Percentiles rank a stretch among this genome's conserved stretches.
These are phyloP conservation scores for Eimeria tenella DNA, from an alignment of 169 alveolate species.

Conservation along the genomic window DNA sequence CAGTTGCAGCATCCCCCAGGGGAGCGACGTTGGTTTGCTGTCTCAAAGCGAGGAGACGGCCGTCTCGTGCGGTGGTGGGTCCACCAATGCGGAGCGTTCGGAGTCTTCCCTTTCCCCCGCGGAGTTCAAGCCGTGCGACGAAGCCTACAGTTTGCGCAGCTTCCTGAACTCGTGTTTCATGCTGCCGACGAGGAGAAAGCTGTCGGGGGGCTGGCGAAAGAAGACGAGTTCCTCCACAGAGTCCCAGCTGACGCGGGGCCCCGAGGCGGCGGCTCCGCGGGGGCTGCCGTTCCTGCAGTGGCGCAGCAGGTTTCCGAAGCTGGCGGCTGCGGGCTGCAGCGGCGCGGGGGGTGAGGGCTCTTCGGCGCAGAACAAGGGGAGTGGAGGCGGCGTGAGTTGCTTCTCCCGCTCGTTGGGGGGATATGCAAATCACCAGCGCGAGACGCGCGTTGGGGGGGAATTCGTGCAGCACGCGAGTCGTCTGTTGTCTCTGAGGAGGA, in stretches of 20 bases:
- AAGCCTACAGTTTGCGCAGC: conserved; percentile 57
- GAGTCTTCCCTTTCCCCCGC: conserved; percentile 51
- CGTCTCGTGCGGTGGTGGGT: conserved; percentile 11
- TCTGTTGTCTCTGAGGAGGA: conserved; percentile 48
- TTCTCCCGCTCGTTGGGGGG: conserved; percentile 57
- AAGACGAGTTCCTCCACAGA: conserved; percentile 24
- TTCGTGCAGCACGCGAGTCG: conserved; percentile 60
- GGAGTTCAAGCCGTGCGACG: conserved; percentile 55
- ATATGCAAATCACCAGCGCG: conserved; percentile 3
- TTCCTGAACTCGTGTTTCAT: conserved; percentile 53
- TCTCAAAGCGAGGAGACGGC: conserved; percentile 49
- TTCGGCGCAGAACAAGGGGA: neutral
- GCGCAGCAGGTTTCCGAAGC: conserved; percentile 52
- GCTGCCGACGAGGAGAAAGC: conserved; percentile 56
- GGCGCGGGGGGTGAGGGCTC: conserved; percentile 20
- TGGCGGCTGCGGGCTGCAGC: neutral
- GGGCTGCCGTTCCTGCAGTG: conserved; percentile 61
- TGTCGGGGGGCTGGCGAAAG: conserved; percentile 56
- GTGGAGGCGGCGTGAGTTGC: conserved; percentile 10
- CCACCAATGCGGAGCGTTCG: conserved; percentile 60
- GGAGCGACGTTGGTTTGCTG: neutral
- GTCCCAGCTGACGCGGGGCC: conserved; percentile 16
- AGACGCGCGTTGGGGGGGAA: conserved; percentile 26
- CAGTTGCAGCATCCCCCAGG: neutral
- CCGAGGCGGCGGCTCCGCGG: conserved; percentile 17